A percentile compares a stretch with the other conserved stretches of the same genome.
Conservation (phyloP, 129 eudicot genomes). For the Saposhnikovia divaricata region DNA sequence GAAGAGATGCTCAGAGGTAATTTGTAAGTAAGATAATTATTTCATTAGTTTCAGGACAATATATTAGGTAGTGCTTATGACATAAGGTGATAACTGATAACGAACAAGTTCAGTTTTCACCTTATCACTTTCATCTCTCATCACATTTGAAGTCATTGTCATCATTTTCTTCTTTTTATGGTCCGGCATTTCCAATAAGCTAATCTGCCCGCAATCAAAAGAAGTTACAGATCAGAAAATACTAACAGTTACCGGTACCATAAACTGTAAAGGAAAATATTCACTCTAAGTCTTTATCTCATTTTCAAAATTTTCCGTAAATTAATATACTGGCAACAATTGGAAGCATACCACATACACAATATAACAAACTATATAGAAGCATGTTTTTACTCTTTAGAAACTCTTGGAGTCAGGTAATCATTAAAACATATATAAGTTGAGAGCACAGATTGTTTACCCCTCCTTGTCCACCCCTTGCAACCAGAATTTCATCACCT, state of each 20-base stretch:
- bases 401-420: conserved; percentile 7
- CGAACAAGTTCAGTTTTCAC: conserved; percentile 25
- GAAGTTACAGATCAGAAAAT: conserved; percentile 3
- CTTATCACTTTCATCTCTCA: conserved; percentile 89
- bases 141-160: conserved; percentile 63
- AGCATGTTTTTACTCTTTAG: not conserved
- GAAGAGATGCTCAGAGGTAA: not conserved
- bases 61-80: conserved; percentile 4
- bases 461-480: conserved; percentile 99
- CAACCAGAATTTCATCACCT: conserved; percentile 92
- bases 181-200: conserved; percentile 77
- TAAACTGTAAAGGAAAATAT: not conserved
- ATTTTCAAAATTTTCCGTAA: not conserved
- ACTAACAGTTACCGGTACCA: not conserved
- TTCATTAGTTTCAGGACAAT: conserved; percentile 8
- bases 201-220: conserved; percentile 54
- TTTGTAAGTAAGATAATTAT: not conserved
- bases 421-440: conserved; percentile 6
- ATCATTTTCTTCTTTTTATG: conserved; percentile 51
- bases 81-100: conserved; percentile 7
- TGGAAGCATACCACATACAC: not conserved
- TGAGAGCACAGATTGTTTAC: conserved; percentile 32
- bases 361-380: not conserved
- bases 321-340: not conserved
- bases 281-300: not conserved